These are phyloP conservation scores for Phyllosticta paracitricarpa DNA, from an alignment of 2,329 filamentous ascomycete genomes.

Conservation along the genomic window DNA sequence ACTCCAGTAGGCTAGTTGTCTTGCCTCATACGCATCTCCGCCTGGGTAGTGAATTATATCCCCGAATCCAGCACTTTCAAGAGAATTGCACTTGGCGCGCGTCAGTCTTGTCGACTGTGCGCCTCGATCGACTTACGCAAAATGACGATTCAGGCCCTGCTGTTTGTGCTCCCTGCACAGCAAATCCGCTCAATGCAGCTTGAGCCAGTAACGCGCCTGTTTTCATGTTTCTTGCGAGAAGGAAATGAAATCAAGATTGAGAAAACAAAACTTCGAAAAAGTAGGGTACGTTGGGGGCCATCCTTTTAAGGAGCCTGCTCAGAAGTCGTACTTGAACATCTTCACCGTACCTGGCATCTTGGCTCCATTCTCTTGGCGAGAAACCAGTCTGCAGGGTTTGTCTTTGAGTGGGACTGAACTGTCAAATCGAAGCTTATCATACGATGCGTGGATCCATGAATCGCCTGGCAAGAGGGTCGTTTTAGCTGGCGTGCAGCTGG, in stretches of 20 bases:
- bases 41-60: neutral
- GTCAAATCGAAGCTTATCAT: neutral
- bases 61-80: neutral
- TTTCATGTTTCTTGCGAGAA: too few species aligned
- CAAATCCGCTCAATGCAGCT: too few species aligned
- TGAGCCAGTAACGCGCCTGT: too few species aligned
- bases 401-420: neutral
- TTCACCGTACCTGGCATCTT: neutral
- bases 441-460: neutral
- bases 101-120: neutral
- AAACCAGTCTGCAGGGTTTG: neutral
- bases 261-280: too few species aligned
- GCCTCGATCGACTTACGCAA: neutral
- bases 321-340: too few species aligned
- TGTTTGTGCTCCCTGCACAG: neutral
- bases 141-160: neutral
- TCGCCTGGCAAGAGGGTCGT: neutral
- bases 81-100: neutral
- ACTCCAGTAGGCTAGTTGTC: conserved; percentile 1
- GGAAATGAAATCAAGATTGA: too few species aligned
- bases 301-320: too few species aligned
- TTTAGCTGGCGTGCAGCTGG: too few species aligned
- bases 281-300: too few species aligned
- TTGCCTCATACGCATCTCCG: neutral
- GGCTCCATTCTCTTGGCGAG: neutral